phyloP scores from a whole-genome alignment of 495 filamentous ascomycete species.

The Viridothelium virens region DNA sequence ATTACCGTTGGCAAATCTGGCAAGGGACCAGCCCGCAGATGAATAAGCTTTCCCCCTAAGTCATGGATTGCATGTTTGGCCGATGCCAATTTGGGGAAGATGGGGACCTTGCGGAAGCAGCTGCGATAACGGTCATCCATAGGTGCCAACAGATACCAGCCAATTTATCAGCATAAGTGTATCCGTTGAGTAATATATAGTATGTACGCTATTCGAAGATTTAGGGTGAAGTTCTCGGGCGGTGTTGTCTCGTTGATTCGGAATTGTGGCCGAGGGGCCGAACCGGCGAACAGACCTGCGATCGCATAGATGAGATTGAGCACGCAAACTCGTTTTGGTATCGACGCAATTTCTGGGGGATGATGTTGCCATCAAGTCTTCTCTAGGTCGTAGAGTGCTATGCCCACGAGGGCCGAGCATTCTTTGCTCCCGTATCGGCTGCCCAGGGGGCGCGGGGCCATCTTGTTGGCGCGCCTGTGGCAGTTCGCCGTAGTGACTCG shows the following conservation, averaged over 20 bases:
- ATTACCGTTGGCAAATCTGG: background rate
- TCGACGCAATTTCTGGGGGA: background rate
- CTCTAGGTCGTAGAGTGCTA: background rate
- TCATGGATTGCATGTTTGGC: background rate
- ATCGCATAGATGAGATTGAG: background rate
- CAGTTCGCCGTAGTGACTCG: background rate
- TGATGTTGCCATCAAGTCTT: background rate
- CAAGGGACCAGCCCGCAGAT: background rate
- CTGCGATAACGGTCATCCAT: background rate
- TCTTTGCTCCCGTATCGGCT: background rate
- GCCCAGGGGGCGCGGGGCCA: background rate
- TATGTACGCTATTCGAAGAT: background rate
- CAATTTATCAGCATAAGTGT: background rate
- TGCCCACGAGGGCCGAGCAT: background rate
- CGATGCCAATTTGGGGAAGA: background rate
- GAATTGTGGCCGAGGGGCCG: background rate
- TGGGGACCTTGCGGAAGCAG: background rate
- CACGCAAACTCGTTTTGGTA: background rate
- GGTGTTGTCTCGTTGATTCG: background rate
- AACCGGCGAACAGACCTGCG: background rate
- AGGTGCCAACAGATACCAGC: background rate
- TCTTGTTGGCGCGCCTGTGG: background rate
- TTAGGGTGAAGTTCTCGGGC: background rate
- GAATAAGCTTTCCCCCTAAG: too few relatives aligned
- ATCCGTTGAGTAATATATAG: background rate